Evolutionary conservation across 1,139 yeast genomes (phyloP), one percentile per base, ranked within the genome.

Genomic region (Blastobotrys aristatus): DNA sequence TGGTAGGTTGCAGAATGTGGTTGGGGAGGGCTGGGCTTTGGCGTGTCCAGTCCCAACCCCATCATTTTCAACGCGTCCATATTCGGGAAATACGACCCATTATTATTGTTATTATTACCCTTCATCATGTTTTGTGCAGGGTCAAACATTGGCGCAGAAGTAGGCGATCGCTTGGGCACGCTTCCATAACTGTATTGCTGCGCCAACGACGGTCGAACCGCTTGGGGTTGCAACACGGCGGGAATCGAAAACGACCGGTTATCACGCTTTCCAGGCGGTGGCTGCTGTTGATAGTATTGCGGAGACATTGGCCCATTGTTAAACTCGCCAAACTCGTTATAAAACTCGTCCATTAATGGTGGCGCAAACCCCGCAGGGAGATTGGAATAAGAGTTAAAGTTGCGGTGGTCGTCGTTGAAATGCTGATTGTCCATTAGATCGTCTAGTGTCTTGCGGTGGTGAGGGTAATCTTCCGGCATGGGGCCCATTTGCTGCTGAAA

Each of bases 161-260:
- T 17, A 11, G 47, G 47, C 2, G 37, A 22, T 5, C n/a, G 26
- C 11, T 34, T 33, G 3, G 33, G 16, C 6, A 6, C 20, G 22
- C 18, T 16, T 11, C 29, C 31, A 16, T 14, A 18, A 7, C 24
- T 14, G 18, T 44, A 24, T 17, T 37, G 42, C 4, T 24, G 38
- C 11, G 22, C 38, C n/a, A n/a, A 31, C 13, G 37, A 14, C 10
- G 43, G 42, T 32, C 47, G 36, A 11, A 43, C 21, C 3, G 48
- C 47, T 14, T 34, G 40, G 4, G 52, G 52, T 16, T 46, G 45
- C 22, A 49, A 31, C 11, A 46, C 30, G 4, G 46, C 42, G 5
- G 52, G 49, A 20, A 49, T 43, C 11, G 52, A 49, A 18, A 40
- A 43, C n/a, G 52, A 49, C 21, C 48, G 45, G 3, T 32, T 40